These are phyloP conservation scores for Lactarius indigo DNA, from an alignment of 768 basidiomycete genomes.

Conservation along the genomic window DNA sequence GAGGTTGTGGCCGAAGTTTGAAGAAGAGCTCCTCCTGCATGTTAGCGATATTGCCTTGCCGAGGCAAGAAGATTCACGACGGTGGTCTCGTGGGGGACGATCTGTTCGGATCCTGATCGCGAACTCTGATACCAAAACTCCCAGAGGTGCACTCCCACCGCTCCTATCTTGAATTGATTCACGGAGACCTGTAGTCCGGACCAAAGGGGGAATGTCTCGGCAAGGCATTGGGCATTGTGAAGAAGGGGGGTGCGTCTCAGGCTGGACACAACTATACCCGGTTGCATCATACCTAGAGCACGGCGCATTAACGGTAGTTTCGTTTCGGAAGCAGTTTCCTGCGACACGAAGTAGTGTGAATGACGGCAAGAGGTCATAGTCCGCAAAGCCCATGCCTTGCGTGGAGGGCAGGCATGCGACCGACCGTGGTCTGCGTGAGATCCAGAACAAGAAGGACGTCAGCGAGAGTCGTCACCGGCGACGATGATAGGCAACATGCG, in stretches of 20 bases:
- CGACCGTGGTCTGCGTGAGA: neutral
- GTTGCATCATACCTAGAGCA: constrained; percentile 1
- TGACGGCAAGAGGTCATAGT: neutral
- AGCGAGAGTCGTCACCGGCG: neutral
- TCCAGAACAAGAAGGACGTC: neutral
- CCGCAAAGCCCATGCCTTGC: constrained; percentile 3
- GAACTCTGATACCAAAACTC: constrained; percentile 15
- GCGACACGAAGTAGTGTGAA: neutral
- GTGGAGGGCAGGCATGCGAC: neutral
- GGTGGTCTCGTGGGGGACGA: neutral
- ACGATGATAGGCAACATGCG: neutral
- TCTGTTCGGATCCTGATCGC: constrained; percentile 18
- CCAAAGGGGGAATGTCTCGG: neutral
- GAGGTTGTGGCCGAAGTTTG: neutral
- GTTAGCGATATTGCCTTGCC: constrained; percentile 1
- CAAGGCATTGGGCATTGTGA: neutral
- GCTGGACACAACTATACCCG: constrained; percentile 1
- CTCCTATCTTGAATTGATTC: constrained; percentile 7
- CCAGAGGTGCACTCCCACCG: neutral
- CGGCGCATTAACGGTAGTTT: constrained; percentile 3
- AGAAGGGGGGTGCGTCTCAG: constrained; percentile 1
- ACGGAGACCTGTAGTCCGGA: constrained; percentile 8
- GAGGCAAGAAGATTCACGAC: neutral
- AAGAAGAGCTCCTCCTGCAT: neutral
- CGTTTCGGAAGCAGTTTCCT: neutral